Evolutionary conservation across 805 yeast species (phyloP).

Genomic region (Pichia exigua): DNA sequence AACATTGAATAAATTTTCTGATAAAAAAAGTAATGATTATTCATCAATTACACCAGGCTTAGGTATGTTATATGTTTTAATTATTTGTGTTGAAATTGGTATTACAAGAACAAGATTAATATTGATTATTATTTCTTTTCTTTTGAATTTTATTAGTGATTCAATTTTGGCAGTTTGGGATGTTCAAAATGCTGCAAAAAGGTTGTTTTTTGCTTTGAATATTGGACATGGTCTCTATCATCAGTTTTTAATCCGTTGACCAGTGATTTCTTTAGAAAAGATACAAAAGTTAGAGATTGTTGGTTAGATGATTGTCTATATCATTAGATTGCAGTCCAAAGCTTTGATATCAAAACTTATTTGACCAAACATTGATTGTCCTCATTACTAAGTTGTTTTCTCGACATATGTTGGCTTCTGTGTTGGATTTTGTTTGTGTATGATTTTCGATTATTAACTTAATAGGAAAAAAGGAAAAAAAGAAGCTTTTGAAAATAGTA

Average conservation of each 20-base stretch:
- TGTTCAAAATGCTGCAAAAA: slow-evolving; percentile 48
- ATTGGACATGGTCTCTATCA: slow-evolving; percentile 57
- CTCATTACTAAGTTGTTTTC: slow-evolving; percentile 48
- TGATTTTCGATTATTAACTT: slow-evolving; percentile 24
- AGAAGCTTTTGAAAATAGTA: slow-evolving; percentile 41
- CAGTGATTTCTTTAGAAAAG: slow-evolving; percentile 50
- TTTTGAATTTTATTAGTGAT: slow-evolving; percentile 48
- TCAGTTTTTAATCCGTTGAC: slow-evolving; percentile 54
- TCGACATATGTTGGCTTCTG: slow-evolving; percentile 34
- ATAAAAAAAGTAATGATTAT: slow-evolving; percentile 40
- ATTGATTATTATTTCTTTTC: slow-evolving; percentile 45
- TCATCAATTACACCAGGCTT: slow-evolving; percentile 52
- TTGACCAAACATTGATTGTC: slow-evolving; percentile 49
- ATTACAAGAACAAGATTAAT: slow-evolving; percentile 45
- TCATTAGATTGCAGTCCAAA: slow-evolving; percentile 35
- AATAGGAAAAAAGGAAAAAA: slow-evolving; percentile 46
- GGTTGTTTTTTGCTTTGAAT: slow-evolving; percentile 57
- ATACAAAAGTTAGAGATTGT: slow-evolving; percentile 49
- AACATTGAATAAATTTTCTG: slow-evolving; percentile 36
- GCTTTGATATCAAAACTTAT: slow-evolving; percentile 29
- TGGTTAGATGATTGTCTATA: slow-evolving; percentile 47
- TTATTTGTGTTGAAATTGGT: slow-evolving; percentile 46
- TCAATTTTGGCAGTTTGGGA: slow-evolving; percentile 52
- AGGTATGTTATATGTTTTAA: slow-evolving; percentile 43
- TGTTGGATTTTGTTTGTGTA: slow-evolving; percentile 21